Percentiles rank a stretch among this genome's conserved stretches.
These are phyloP conservation scores for Phaeosphaeriaceae sp. DNA, from an alignment of 2,329 filamentous ascomycete genomes.

Conservation along the genomic window DNA sequence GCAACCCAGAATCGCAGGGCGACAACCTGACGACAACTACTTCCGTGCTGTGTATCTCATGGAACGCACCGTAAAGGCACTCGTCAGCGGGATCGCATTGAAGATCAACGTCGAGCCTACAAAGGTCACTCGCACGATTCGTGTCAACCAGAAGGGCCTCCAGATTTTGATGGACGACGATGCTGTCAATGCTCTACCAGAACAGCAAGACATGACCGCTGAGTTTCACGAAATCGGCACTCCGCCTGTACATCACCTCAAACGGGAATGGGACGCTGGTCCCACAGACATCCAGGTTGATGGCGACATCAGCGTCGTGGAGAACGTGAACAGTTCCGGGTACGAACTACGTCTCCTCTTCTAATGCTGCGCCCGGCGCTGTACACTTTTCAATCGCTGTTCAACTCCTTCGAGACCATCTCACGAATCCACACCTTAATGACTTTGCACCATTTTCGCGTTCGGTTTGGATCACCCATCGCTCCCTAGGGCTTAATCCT, in stretches of 20 bases:
- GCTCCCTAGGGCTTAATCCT: constrained; percentile 23
- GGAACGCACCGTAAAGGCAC: constrained; percentile 76
- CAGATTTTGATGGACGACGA: constrained; percentile 92
- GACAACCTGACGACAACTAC: constrained; percentile 66
- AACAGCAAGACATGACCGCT: constrained; percentile 88
- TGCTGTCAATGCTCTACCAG: constrained; percentile 79
- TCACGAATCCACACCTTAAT: constrained; percentile 35
- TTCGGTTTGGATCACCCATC: constrained; percentile 21
- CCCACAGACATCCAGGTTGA: constrained; percentile 58
- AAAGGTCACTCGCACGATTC: constrained; percentile 75
- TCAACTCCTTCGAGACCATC: constrained; percentile 13
- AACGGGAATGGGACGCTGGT: constrained; percentile 63
- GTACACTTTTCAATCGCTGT: constrained; percentile 16
- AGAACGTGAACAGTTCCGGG: constrained; percentile 54
- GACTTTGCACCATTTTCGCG: constrained; percentile 43
- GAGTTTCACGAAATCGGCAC: constrained; percentile 71
- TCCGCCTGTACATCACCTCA: constrained; percentile 53
- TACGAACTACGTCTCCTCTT: constrained; percentile 60
- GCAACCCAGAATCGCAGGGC: constrained; percentile 61
- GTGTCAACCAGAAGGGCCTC: constrained; percentile 75
- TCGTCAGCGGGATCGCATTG: constrained; percentile 74
- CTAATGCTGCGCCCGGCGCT: constrained; percentile 30
- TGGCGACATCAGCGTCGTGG: constrained; percentile 53
- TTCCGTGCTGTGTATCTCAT: constrained; percentile 87
- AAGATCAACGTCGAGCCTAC: constrained; percentile 84